Evolutionary conservation across 148 eudicot genomes (phyloP), one percentile per base, ranked within the genome.

Genomic region (Cornus kousa): DNA sequence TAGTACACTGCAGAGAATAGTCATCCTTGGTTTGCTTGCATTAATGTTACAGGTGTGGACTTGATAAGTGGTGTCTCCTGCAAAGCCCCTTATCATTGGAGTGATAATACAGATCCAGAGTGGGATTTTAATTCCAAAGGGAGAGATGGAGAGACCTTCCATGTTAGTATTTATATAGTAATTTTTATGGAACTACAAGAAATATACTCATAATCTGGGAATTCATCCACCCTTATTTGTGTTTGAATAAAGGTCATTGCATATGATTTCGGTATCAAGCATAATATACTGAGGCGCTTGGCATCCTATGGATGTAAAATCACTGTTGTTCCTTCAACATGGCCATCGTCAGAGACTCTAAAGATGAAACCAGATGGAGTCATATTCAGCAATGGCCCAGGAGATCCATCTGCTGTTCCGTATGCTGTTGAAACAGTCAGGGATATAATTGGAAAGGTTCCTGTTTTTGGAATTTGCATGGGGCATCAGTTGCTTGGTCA

Each of bases 401-500:
- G 98, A 55, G 99, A 93, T 78, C 99, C 99, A 22, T 96, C 98
- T 70, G 98, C 98, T 66, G 97, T 93, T 83, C 99, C 98, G 74
- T 96, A 92, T 85, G 98, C 99, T 78, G 98, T 96, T 78, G 98
- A 90, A 70, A 89, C 95, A 50, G 97, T 92, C 20, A 90, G 86
- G 85, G 87, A 83, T 76, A 80, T 93, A 76, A 84, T 96, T 37
- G 99, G 99, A 50, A 87, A 92, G 77, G 86, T 86, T 48, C 98
- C 99, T 39, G 90, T 96, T 76, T 96, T 96, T 60, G 99, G 99
- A 71, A 96, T 96, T 71, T 96, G 99, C 83, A 96, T 96, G 99
- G 99, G 99, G n/a, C 99, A 96, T 84, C 99, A 93, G 85, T 86
- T 96, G 84, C 91, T 93, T 70, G 99, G 99, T 59, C 99, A 96